Conservation (phyloP, 2,329 filamentous ascomycete genomes). For the Calonectria hongkongensis region DNA sequence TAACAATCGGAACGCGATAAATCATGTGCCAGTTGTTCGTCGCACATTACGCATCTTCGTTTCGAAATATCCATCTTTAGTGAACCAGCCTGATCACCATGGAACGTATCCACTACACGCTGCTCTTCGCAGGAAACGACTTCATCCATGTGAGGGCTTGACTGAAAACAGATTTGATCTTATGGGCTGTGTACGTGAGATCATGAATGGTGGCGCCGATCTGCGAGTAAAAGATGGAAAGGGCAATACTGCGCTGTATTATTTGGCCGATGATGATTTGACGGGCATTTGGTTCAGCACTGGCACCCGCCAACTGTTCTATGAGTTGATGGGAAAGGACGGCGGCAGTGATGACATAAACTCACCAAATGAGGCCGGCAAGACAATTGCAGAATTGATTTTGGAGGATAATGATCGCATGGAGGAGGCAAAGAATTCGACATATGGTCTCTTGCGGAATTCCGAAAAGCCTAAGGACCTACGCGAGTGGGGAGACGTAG, state of each 20-base stretch:
- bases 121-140: conserved; percentile 9
- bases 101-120: conserved; percentile 7
- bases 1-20: background rate
- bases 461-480: background rate
- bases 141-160: background rate
- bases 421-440: background rate
- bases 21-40: background rate
- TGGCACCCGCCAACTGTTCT: background rate
- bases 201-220: background rate
- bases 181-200: conserved; percentile 7
- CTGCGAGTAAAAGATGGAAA: background rate
- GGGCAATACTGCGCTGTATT: conserved; percentile 13
- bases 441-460: background rate
- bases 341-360: conserved; percentile 15
- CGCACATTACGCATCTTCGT: conserved; percentile 3
- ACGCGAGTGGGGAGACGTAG: background rate
- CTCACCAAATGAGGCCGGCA: conserved; percentile 3
- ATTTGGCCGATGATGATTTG: conserved; percentile 10
- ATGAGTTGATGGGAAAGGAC: background rate
- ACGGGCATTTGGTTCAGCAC: background rate
- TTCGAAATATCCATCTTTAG: background rate
- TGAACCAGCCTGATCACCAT: conserved; percentile 5
- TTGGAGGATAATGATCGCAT: conserved; percentile 24
- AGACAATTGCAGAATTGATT: conserved; percentile 22
- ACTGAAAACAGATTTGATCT: background rate